Evolutionary conservation across 306 rosid genomes (phyloP).

Genomic region (Sindora glabra): DNA sequence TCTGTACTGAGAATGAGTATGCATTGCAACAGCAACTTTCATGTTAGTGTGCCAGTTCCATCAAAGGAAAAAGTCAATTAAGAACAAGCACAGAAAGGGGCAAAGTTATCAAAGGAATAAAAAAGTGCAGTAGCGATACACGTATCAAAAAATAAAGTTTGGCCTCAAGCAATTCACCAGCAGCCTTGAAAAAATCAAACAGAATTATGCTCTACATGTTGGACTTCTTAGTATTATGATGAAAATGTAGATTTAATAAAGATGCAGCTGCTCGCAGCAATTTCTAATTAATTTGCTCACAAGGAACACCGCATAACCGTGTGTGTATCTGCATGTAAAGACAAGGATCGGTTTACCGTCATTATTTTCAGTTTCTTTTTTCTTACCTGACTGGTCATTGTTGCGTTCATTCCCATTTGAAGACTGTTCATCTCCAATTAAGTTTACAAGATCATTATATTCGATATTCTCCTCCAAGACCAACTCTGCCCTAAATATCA

Average conservation of each 20-base stretch:
- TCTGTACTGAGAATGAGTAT: background rate
- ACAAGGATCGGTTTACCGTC: no score
- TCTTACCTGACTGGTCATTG: slow-evolving; percentile 28
- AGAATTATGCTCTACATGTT: background rate
- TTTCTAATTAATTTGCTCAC: no score
- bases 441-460: slow-evolving; percentile 81
- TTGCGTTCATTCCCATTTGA: slow-evolving; percentile 27
- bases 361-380: slow-evolving; percentile 22
- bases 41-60: background rate
- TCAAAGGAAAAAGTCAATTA: background rate
- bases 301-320: no score
- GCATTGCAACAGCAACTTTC: background rate
- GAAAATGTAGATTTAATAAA: background rate
- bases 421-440: slow-evolving; percentile 25
- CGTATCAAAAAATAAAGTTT: background rate
- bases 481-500: slow-evolving; percentile 75
- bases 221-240: background rate
- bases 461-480: slow-evolving; percentile 70
- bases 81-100: background rate
- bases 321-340: no score
- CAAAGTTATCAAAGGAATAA: background rate
- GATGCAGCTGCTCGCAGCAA: background rate
- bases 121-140: background rate
- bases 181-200: background rate
- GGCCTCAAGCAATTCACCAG: background rate